A percentile compares a stretch with the other conserved stretches of the same genome.
Evolutionary conservation across 306 rosid genomes (phyloP).

Genomic region (Phaseolus lunatus): DNA sequence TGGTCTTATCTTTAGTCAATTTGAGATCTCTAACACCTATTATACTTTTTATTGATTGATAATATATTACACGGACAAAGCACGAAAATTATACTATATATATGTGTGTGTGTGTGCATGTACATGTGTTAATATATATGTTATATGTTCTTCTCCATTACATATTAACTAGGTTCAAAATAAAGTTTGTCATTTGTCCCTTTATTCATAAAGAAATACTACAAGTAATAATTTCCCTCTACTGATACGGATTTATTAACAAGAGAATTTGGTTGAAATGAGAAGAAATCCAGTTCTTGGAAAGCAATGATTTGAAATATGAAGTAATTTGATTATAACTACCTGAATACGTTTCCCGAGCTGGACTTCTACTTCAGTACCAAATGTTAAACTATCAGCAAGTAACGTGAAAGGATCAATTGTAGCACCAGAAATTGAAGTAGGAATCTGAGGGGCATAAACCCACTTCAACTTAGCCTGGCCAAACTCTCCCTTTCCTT

Average conservation of each 20-base stretch:
- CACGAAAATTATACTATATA: neutral
- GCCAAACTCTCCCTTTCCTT: slow-evolving; percentile 91
- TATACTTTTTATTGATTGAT: too few relatives aligned
- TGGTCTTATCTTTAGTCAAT: too few relatives aligned
- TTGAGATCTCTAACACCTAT: too few relatives aligned
- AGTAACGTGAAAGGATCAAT: slow-evolving; percentile 80
- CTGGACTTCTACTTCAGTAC: slow-evolving; percentile 92
- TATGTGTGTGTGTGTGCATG: too few relatives aligned
- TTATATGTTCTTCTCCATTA: neutral
- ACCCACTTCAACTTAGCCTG: slow-evolving; percentile 90
- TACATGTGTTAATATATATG: neutral
- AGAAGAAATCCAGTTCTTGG: slow-evolving; percentile 12
- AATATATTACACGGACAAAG: too few relatives aligned
- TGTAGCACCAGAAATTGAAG: slow-evolving; percentile 60
- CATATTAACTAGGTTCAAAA: neutral
- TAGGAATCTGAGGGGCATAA: slow-evolving; percentile 89
- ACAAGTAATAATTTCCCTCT: slow-evolving; percentile 5
- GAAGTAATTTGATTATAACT: slow-evolving; percentile 32
- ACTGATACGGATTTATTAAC: neutral
- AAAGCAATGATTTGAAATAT: slow-evolving; percentile 28
- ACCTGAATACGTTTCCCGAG: slow-evolving; percentile 97
- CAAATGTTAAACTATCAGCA: slow-evolving; percentile 81
- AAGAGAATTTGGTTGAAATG: slow-evolving; percentile 20
- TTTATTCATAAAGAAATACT: slow-evolving; percentile 7
- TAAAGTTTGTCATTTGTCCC: neutral